Evolutionary conservation across 768 basidiomycete genomes (phyloP).

Genomic region (Rhodotorula babjevae): DNA sequence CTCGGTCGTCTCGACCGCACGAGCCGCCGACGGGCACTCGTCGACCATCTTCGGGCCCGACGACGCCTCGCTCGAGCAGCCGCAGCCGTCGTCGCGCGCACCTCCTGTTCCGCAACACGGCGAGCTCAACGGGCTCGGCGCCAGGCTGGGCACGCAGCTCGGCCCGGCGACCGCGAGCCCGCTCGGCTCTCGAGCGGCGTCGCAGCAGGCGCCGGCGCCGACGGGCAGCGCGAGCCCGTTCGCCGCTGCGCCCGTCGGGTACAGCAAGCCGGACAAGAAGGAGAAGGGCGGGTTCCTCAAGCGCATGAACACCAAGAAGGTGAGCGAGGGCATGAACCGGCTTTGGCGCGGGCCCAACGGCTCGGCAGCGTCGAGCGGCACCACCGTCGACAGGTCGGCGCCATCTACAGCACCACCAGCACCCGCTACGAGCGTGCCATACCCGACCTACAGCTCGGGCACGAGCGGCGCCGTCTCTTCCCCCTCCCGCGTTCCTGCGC

Average conservation of each 20-base stretch:
- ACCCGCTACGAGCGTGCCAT: not conserved
- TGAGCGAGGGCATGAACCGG: not conserved
- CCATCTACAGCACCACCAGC: not conserved
- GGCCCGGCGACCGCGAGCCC: not conserved
- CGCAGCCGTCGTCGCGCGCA: not conserved
- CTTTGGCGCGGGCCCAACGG: not conserved
- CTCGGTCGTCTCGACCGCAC: conserved; percentile 28
- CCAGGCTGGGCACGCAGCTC: not conserved
- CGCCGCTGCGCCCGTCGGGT: not conserved
- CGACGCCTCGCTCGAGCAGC: not conserved
- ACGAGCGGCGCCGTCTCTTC: not conserved
- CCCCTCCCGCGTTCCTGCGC: too few relatives aligned
- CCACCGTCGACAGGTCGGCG: too few relatives aligned
- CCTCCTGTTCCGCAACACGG: too few relatives aligned
- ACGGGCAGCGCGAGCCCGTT: not conserved
- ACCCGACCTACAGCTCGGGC: not conserved
- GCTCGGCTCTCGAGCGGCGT: too few relatives aligned
- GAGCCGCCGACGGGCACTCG: conserved; percentile 26
- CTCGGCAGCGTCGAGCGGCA: not conserved
- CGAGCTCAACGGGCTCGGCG: not conserved
- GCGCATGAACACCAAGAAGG: conserved; percentile 6
- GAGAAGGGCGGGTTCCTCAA: conserved; percentile 21
- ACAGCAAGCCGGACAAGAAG: not conserved
- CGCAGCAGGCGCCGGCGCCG: too few relatives aligned
- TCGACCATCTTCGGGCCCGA: not conserved